Base-by-base conservation (phyloP, 2,329 filamentous ascomycete species). In the Clarireedia monteithiana region DNA sequence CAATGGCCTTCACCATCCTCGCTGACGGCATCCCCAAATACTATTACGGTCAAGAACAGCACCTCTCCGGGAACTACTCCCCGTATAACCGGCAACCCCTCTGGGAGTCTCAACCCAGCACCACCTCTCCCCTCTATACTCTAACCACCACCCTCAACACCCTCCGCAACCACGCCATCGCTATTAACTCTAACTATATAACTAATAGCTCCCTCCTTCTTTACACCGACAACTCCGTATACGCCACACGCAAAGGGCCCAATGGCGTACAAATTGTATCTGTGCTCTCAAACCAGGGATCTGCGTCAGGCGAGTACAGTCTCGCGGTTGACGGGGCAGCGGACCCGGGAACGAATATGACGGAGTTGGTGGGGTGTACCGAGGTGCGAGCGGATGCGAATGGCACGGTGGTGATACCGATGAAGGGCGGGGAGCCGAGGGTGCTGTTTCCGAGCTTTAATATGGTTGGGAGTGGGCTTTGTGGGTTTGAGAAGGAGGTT, bases 1-100 rank as follows among this genome's bases (percentile, higher is more conserved):
- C 74, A 36, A 67, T 78, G 46, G 70, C 74, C 4, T 79, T 73
- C 61, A 77, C 71, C 4, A 73, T 80, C 53, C 71, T 80, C 27
- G 64, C 67, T 15, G 73, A 79, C 57, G 77, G 77, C 17, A 75
- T 80, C 34, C 77, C 77, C 0, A 77, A 79, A 62, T 58, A 79
- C 44, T 80, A 80, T 60, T 70, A 77, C 59, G 77, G 77, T n/a
- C 75, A 79, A 65, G 77, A 80, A 64, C 77, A 80, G 55, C 73
- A 76, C 63, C 75, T 73, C 63, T 63, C 68, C 7, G 74, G 74
- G 15, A 59, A 53, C 4, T 59, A 38, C 14, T 72, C 71, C 26
- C 74, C 74, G 1, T 44, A 63, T 34, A 74, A 76, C 59, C 73
- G 74, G 4, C 74, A 76, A 63, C 73, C 73, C 2, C 63, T 71